phyloP scores from a whole-genome alignment of 257 asterid genomes.

The Agastache rugosa region DNA sequence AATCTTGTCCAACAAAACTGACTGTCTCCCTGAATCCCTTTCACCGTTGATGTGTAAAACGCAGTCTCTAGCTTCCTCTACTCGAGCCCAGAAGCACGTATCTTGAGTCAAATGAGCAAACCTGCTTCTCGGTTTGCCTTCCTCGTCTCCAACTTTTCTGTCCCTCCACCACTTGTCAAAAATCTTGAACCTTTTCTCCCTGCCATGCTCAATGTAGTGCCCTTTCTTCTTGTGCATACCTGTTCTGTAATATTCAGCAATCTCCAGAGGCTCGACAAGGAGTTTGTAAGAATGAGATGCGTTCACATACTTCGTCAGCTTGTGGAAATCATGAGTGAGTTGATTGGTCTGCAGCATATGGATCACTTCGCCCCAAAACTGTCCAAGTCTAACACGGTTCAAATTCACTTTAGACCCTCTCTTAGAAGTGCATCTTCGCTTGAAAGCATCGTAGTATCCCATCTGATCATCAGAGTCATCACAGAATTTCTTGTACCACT shows the following conservation, averaged over 20 bases:
- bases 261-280: conserved; percentile 88
- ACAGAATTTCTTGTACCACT: conserved; percentile 78
- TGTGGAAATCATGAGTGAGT: conserved; percentile 80
- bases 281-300: conserved; percentile 77
- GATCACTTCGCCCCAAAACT: conserved; percentile 73
- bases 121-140: conserved; percentile 58
- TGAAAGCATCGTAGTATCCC: conserved; percentile 89
- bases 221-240: conserved; percentile 72
- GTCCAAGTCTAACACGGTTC: conserved; percentile 59
- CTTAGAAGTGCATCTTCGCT: conserved; percentile 64
- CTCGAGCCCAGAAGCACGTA: conserved; percentile 89
- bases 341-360: conserved; percentile 68
- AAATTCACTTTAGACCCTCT: conserved; percentile 57
- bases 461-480: conserved; percentile 68
- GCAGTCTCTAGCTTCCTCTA: conserved; percentile 76
- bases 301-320: conserved; percentile 65
- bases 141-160: conserved; percentile 52
- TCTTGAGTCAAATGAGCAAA: conserved; percentile 82
- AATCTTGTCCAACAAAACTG: conserved; percentile 48
- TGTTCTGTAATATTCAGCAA: conserved; percentile 75
- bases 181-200: conserved; percentile 71
- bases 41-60: conserved; percentile 49
- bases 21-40: conserved; percentile 48
- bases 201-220: conserved; percentile 73
- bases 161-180: conserved; percentile 91